Evolutionary conservation across 2,329 filamentous ascomycete genomes (phyloP).

Genomic region (Cercospora sesami): DNA sequence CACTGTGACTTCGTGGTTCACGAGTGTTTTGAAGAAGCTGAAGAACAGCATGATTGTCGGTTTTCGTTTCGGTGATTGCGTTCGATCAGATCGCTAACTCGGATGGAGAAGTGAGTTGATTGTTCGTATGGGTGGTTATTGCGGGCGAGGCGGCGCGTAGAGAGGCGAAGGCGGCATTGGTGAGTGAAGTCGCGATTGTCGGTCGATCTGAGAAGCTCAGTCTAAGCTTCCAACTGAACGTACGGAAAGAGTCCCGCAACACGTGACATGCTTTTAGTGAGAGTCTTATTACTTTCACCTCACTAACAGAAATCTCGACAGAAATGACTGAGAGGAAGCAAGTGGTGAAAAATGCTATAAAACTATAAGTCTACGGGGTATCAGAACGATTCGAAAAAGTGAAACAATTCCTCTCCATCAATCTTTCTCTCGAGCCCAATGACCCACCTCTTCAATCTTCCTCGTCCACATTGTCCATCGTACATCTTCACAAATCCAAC

Average conservation of each 20-base stretch:
- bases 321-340: neutral
- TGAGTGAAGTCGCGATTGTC: neutral
- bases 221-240: neutral
- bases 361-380: constrained; percentile 7
- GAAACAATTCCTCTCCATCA: neutral
- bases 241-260: neutral
- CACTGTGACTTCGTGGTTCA: constrained; percentile 94
- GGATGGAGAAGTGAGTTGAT: neutral
- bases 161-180: neutral
- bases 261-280: neutral
- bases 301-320: no score
- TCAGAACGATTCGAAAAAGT: neutral
- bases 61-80: neutral
- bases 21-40: constrained; percentile 45
- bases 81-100: neutral
- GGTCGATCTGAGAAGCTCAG: neutral
- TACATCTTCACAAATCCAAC: neutral
- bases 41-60: constrained; percentile 27
- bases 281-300: no score
- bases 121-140: neutral
- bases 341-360: neutral
- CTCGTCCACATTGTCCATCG: neutral
- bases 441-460: neutral
- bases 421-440: neutral
- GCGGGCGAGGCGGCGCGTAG: neutral